These are phyloP conservation scores for Pilasporangium apinafurcum DNA, from an alignment of 352 stramenopile species.

Conservation along the genomic window DNA sequence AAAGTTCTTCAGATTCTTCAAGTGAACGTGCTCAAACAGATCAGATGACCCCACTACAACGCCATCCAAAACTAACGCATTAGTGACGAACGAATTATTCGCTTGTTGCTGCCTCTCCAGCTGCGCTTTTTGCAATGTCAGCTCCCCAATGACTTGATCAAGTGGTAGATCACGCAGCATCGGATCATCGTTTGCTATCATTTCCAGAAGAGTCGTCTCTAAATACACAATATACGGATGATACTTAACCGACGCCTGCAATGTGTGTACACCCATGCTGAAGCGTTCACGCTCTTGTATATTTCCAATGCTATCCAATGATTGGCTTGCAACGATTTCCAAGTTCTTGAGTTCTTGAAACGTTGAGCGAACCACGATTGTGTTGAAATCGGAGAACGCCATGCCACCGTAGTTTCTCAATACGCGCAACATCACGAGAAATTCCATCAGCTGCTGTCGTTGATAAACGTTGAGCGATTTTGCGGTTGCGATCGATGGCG, in stretches of 20 bases:
- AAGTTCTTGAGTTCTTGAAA: not conserved
- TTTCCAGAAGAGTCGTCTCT: slow-evolving; percentile 14
- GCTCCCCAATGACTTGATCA: slow-evolving; percentile 17
- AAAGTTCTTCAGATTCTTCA: slow-evolving; percentile 8
- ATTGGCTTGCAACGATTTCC: slow-evolving; percentile 15
- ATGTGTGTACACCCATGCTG: slow-evolving; percentile 15
- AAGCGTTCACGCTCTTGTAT: slow-evolving; percentile 8
- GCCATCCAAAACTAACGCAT: slow-evolving; percentile 9
- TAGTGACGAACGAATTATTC: not conserved
- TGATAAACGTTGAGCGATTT: slow-evolving; percentile 6
- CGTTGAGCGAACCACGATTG: slow-evolving; percentile 19
- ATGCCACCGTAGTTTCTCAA: slow-evolving; percentile 29
- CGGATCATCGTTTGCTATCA: slow-evolving; percentile 15
- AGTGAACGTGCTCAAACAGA: slow-evolving; percentile 14
- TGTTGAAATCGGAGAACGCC: slow-evolving; percentile 35
- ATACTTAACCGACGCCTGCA: slow-evolving; percentile 18
- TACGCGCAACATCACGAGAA: slow-evolving; percentile 27
- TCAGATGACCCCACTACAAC: slow-evolving; percentile 10
- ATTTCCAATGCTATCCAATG: not conserved
- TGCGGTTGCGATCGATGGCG: slow-evolving; percentile 8
- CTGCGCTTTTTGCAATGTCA: slow-evolving; percentile 16
- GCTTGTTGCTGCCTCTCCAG: slow-evolving; percentile 1
- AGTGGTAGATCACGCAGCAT: slow-evolving; percentile 16
- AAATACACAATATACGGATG: slow-evolving; percentile 22
- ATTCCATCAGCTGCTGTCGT: slow-evolving; percentile 21